Base-by-base conservation (phyloP, 1,284 basidiomycete species). In the Amylostereum chailletii region DNA sequence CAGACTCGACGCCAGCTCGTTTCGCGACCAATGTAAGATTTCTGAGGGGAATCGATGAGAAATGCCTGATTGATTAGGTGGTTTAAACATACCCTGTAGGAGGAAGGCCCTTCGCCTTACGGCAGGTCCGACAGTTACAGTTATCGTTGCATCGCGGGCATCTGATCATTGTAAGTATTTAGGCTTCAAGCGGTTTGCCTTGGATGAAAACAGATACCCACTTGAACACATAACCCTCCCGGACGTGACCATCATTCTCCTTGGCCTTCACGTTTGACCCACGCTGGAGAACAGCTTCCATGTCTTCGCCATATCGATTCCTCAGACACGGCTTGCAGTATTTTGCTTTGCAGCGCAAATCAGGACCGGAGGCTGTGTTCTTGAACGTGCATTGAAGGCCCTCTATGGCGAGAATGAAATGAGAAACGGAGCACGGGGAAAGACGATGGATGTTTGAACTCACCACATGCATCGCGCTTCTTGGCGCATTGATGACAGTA, bases 401-500 rank as follows among this genome's bases (percentile, higher is more conserved):
- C 39, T 61, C 79, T 79, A 52, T 8, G 34, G 29, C 41, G 40
- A 58, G 39, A 56, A 51, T 43, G 33, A 48, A 34, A 50, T 48
- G 26, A 32, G 37, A 50, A 36, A 37, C 10, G 39, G 10, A 39
- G 41, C 5, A 45, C 9, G 29, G 46, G 42, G 19, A 19, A 19
- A 19, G 40, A 48, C 50, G 52, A 55, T 34, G 51, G 30, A 43
- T 38, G 40, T 19, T 34, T 33, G 43, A 8, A 66, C 69, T 51
- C 42, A 82, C 83, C 65, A 39, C 65, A 57, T n/a, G 62, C 57
- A 55, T 77, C 76, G 43, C 76, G 74, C 55, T 81, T 81, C 58
- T 72, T 74, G 53, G 71, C 71, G 61, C 85, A 88, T 58, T 88
- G 85, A 62, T 88, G 85, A 55, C 85, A 88, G 55, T 79, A 76